Base-by-base conservation (phyloP, 2,329 filamentous ascomycete species). In the Byssochlamys sp. region DNA sequence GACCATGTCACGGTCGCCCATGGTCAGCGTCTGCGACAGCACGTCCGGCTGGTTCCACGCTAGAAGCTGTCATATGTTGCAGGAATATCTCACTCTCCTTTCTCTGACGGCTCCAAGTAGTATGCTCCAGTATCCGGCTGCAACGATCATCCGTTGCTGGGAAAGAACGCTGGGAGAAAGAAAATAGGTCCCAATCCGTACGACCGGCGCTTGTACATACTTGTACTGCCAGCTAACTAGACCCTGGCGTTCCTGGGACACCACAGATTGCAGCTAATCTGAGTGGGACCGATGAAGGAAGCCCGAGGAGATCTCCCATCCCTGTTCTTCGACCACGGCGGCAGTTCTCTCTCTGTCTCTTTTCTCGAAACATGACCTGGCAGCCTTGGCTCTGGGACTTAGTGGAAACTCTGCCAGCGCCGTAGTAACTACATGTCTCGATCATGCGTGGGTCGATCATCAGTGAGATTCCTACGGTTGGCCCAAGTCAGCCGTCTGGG, bases 41-140 rank as follows among this genome's bases (percentile, higher is more conserved):
- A 26, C 49, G 14, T 51, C 25, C 14, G 14, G 7, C 45, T 25
- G 10, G 49, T 45, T 28, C 49, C 25, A 51, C 55, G 51, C 55
- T 57, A 53, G 50, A 19, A 57, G 55, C 55, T 57, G 55, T 57
- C 55, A 57, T 57, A 57, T 57, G 55, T 57, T 27, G 14, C 28
- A 53, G 52, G 31, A 31, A 53, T 19, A 57, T 56, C 28, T 52
- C 24, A 26, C 24, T 27, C 39, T 26, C 31, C 54, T 24, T 33
- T 19, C 29, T 45, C 19, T 29, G 28, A 7, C 14, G 24, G 49
- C 25, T 45, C 39, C 19, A n/a, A n/a, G 25, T 55, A 39, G 29
- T n/a, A 19, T 39, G n/a, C 26, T 14, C 28, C 14, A 19, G 12
- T 45, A 19, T 19, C 35, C 19, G 39, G 19, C 39, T 14, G 19